Evolutionary conservation across 1,139 yeast species (phyloP).

Genomic region (Taiozyma sp.): DNA sequence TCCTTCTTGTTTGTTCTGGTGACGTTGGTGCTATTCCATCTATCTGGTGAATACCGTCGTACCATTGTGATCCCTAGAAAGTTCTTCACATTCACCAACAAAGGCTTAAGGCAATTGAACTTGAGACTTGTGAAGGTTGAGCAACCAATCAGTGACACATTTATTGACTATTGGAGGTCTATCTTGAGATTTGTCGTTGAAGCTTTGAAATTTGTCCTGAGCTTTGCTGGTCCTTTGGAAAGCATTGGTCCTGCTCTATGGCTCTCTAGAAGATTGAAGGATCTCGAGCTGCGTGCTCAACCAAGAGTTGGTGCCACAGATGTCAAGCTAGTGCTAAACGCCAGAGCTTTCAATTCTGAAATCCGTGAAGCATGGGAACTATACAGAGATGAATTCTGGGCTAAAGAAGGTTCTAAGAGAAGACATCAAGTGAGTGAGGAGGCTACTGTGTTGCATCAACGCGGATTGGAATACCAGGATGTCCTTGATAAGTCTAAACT

Average conservation of each 20-base stretch:
- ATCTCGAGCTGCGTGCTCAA: conserved; percentile 31
- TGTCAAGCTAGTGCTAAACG: conserved; percentile 66
- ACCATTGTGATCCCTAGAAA: conserved; percentile 79
- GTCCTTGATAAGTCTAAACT: conserved; percentile 21
- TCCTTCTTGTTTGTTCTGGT: conserved; percentile 60
- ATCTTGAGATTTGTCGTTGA: conserved; percentile 25
- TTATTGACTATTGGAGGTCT: conserved; percentile 38
- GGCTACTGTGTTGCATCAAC: not conserved
- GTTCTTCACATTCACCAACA: conserved; percentile 75
- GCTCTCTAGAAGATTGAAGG: conserved; percentile 32
- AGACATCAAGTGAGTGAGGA: conserved; percentile 26
- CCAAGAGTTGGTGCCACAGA: conserved; percentile 44
- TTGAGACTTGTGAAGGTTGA: conserved; percentile 68
- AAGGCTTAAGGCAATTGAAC: conserved; percentile 80
- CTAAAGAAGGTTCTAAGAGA: conserved; percentile 71
- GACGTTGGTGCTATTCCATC: conserved; percentile 69
- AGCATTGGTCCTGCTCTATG: conserved; percentile 28
- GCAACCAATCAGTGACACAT: conserved; percentile 47
- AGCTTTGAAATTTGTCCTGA: conserved; percentile 22
- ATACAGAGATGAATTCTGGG: conserved; percentile 92
- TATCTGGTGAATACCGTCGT: conserved; percentile 85
- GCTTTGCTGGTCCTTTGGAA: conserved; percentile 35
- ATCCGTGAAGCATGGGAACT: conserved; percentile 94
- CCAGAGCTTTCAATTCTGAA: conserved; percentile 77
- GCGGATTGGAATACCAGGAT: not conserved